A percentile compares a stretch with the other conserved stretches of the same genome.
Conservation (phyloP, 2,329 filamentous ascomycete genomes). For the Tolypocladium inflatum region DNA sequence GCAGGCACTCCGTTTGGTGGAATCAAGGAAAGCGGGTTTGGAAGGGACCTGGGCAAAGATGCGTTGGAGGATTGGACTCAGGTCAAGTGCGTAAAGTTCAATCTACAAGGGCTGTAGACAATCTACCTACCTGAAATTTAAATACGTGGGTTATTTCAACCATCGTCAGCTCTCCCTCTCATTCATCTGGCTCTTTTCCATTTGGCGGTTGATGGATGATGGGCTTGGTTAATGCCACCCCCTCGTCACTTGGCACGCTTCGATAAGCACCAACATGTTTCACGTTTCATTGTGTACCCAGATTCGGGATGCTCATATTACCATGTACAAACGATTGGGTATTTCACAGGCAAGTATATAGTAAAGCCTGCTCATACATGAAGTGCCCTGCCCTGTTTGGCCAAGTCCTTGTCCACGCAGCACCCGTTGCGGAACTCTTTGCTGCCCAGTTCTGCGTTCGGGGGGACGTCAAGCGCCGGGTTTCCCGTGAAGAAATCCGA, state of each 20-base stretch:
- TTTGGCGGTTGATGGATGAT: not conserved
- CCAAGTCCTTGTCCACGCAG: not conserved
- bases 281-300: not conserved
- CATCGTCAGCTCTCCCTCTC: not conserved
- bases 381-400: not conserved
- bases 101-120: not conserved
- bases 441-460: conserved; percentile 16
- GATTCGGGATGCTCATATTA: not conserved
- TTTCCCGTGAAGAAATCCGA: conserved; percentile 39
- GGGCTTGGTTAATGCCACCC: too few relatives aligned
- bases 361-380: not conserved
- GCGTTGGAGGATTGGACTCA: conserved; percentile 19
- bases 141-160: not conserved
- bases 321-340: not conserved
- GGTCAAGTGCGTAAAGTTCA: conserved; percentile 17
- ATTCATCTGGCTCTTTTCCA: not conserved
- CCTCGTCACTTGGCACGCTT: too few relatives aligned
- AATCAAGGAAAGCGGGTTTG: conserved; percentile 22
- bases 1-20: conserved; percentile 22
- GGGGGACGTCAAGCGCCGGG: conserved; percentile 36
- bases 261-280: not conserved
- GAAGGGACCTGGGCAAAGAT: conserved; percentile 20
- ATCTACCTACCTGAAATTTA: not conserved
- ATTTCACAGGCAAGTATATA: not conserved
- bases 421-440: conserved; percentile 1